A percentile compares a stretch with the other conserved stretches of the same genome.
Evolutionary conservation across 352 stramenopile species (phyloP).

Genomic region (Peronospora belbahrii): DNA sequence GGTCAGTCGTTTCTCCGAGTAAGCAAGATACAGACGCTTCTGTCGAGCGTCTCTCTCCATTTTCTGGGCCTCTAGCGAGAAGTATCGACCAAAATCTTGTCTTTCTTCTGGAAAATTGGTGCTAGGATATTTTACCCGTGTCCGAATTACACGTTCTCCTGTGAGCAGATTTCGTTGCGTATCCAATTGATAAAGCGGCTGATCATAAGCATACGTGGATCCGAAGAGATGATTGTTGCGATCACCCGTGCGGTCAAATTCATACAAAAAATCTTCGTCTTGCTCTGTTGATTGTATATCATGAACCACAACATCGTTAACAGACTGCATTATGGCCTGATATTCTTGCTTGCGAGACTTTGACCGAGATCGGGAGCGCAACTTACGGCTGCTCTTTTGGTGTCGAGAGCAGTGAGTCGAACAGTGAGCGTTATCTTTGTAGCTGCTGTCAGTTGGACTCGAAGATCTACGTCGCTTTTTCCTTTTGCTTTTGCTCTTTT

Average conservation of each 20-base stretch:
- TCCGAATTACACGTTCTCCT: slow-evolving; percentile 30
- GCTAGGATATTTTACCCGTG: slow-evolving; percentile 6
- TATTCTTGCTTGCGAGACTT: slow-evolving; percentile 4
- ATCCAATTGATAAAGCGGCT: slow-evolving; percentile 51
- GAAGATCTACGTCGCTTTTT: slow-evolving; percentile 18
- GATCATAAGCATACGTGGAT: slow-evolving; percentile 53
- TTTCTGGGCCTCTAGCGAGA: slow-evolving; percentile 35
- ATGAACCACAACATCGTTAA: slow-evolving; percentile 5
- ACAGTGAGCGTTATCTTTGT: background rate
- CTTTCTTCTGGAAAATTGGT: background rate
- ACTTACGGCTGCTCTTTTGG: slow-evolving; percentile 12
- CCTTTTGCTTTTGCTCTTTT: slow-evolving; percentile 23
- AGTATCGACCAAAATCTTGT: slow-evolving; percentile 36
- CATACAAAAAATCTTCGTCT: slow-evolving; percentile 38
- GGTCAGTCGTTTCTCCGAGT: slow-evolving; percentile 48
- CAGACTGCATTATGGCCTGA: slow-evolving; percentile 6
- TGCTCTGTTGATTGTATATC: background rate
- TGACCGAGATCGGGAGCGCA: slow-evolving; percentile 8
- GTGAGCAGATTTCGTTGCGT: slow-evolving; percentile 40
- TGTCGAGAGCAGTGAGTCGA: slow-evolving; percentile 5
- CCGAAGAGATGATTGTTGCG: slow-evolving; percentile 63
- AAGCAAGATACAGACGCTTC: slow-evolving; percentile 54
- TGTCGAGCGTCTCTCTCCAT: slow-evolving; percentile 32
- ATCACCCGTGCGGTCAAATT: slow-evolving; percentile 60
- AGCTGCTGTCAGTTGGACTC: slow-evolving; percentile 13